These are phyloP conservation scores for Suillus subaureus DNA, from an alignment of 768 basidiomycete species.

Conservation along the genomic window DNA sequence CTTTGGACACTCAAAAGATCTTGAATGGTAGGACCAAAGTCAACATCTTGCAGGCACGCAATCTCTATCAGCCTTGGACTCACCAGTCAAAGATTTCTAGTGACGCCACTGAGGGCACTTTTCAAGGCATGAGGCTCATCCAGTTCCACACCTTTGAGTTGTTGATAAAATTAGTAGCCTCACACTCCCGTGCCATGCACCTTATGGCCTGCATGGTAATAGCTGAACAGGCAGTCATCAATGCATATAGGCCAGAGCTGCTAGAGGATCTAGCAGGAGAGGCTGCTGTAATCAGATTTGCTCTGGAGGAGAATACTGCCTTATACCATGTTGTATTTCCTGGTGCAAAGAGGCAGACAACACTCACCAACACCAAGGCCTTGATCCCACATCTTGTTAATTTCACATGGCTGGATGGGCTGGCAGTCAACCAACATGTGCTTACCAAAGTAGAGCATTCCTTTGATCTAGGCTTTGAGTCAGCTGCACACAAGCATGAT, in stretches of 20 bases:
- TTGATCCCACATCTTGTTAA: background rate
- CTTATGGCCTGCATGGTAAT: background rate
- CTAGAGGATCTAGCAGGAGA: background rate
- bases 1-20: background rate
- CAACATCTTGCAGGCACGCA: background rate
- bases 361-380: background rate
- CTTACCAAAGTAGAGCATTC: background rate
- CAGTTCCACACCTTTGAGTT: slow-evolving; percentile 7
- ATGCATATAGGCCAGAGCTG: background rate
- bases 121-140: slow-evolving; percentile 1
- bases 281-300: background rate
- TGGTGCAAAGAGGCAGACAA: background rate
- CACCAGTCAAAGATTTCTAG: background rate
- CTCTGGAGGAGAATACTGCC: background rate
- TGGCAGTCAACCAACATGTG: background rate
- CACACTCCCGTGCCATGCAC: background rate
- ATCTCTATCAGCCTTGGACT: slow-evolving; percentile 3
- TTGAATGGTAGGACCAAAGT: background rate
- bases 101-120: background rate
- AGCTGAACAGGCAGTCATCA: slow-evolving; percentile 6
- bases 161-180: background rate
- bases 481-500: background rate
- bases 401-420: slow-evolving; percentile 2
- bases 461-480: background rate
- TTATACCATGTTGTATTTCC: background rate